Conservation (phyloP, 371 early-diverging fungal genomes). For the Rhizopus microsporus region DNA sequence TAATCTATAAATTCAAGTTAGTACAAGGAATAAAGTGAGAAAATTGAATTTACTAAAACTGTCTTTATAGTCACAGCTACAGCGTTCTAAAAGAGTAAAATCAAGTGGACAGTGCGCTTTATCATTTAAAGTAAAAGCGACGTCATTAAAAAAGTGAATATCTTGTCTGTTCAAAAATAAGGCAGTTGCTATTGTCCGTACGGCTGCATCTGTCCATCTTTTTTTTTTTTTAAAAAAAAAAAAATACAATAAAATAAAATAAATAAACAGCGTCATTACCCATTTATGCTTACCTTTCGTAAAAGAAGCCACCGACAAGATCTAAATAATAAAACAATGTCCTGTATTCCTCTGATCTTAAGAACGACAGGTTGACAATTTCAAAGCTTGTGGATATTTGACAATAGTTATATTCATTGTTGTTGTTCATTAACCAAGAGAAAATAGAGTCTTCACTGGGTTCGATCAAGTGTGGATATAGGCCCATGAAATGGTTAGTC, state of each 20-base stretch:
- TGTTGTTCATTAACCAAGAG: conserved; percentile 35
- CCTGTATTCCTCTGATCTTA: conserved; percentile 70
- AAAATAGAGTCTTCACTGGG: conserved; percentile 14
- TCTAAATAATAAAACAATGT: conserved; percentile 85
- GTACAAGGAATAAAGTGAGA: background rate
- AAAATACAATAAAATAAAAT: conserved; percentile 44
- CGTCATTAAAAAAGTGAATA: conserved; percentile 87
- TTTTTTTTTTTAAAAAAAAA: no score
- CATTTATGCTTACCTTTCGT: conserved; percentile 66
- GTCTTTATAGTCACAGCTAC: conserved; percentile 32
- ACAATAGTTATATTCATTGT: conserved; percentile 61
- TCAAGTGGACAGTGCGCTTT: conserved; percentile 45
- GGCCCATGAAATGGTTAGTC: conserved; percentile 51
- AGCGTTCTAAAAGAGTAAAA: conserved; percentile 16
- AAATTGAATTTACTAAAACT: conserved; percentile 26
- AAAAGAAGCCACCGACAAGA: conserved; percentile 85
- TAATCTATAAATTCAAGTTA: conserved; percentile 20
- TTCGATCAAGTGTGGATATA: conserved; percentile 28
- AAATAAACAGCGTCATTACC: background rate
- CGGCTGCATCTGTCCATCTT: conserved; percentile 53
- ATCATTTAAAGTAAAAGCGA: conserved; percentile 70
- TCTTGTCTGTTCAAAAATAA: conserved; percentile 77
- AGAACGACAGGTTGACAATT: conserved; percentile 77
- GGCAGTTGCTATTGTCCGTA: conserved; percentile 85
- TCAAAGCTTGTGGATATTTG: conserved; percentile 71